Percentiles rank a stretch among this genome's conserved stretches.
Conservation (phyloP, 2,329 filamentous ascomycete species). For the Botryotinia convoluta region DNA sequence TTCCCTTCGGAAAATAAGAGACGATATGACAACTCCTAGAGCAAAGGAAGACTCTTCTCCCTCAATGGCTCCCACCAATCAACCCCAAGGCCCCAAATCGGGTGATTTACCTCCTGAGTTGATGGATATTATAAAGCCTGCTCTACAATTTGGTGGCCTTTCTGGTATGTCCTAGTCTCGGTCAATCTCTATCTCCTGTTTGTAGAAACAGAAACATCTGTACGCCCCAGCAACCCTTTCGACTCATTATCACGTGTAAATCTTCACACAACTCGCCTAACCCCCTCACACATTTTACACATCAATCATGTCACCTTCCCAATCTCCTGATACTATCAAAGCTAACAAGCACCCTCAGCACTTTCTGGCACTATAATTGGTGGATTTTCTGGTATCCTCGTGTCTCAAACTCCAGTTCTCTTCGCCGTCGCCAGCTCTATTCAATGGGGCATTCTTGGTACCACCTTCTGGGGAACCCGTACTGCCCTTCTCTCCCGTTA, state of each 20-base stretch:
- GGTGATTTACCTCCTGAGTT: conserved; percentile 44
- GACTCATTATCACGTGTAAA: neutral
- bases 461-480: conserved; percentile 64
- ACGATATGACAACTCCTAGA: conserved; percentile 29
- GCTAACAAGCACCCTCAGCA: conserved; percentile 1
- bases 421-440: conserved; percentile 71
- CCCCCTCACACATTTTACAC: neutral
- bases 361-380: conserved; percentile 60
- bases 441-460: conserved; percentile 79
- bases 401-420: conserved; percentile 63
- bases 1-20: conserved; percentile 30
- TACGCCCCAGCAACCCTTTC: neutral
- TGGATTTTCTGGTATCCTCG: conserved; percentile 68
- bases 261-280: neutral
- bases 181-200: conserved; percentile 4
- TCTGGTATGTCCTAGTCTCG: conserved; percentile 47
- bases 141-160: conserved; percentile 58
- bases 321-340: neutral
- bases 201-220: neutral
- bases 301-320: neutral
- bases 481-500: conserved; percentile 49
- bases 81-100: neutral
- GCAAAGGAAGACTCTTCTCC: neutral
- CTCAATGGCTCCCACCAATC: neutral
- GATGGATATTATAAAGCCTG: conserved; percentile 47